Evolutionary conservation across 176 grass and related monocot genomes (phyloP), one percentile per base, ranked within the genome.

Genomic region (Ensete glaucum): DNA sequence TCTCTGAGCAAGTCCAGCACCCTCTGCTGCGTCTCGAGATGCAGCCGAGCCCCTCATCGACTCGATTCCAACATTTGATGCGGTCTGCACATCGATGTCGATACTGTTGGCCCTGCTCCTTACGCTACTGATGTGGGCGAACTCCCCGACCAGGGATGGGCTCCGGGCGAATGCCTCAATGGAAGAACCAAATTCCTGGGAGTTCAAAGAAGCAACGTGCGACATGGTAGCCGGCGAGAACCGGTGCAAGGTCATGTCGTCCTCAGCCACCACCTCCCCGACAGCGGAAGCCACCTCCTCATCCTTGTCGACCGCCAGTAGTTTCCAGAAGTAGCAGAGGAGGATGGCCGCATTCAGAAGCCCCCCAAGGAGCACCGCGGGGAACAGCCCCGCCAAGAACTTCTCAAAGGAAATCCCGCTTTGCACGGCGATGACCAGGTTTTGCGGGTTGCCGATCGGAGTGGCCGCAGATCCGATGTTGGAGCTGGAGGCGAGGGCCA

Each of bases 381-480:
- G 88, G 11, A 97, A 84, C 65, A 97, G 85, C 2, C 94, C 94
- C 7, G 76, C 29, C 1, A 97, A 70, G 75, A 93, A 93, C 23
- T 63, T 69, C 0, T 82, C 87, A 52, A 97, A 97, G 2, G 94
- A 70, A 50, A 97, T 91, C 26, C 89, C 85, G 79, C 94, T 93
- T 74, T 88, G 94, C 3, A 93, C 87, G 26, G 93, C 93, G 75
- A 97, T 97, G 0, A 97, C 93, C 2, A 97, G 79, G 85, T 97
- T 97, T 82, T 97, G 93, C n/a, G 93, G 93, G 82, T 97, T 97
- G 21, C 93, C 93, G 76, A 97, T 97, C 11, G 93, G 93, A 16
- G 93, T 97, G 0, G 90, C 76, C 0, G 93, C 87, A 1, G 90
- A 93, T 0, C 93, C 93, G 81, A 97, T 90, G 74, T 97, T 97